phyloP scores from a whole-genome alignment of 164 flowering plant species.

The Litsea cubeba region DNA sequence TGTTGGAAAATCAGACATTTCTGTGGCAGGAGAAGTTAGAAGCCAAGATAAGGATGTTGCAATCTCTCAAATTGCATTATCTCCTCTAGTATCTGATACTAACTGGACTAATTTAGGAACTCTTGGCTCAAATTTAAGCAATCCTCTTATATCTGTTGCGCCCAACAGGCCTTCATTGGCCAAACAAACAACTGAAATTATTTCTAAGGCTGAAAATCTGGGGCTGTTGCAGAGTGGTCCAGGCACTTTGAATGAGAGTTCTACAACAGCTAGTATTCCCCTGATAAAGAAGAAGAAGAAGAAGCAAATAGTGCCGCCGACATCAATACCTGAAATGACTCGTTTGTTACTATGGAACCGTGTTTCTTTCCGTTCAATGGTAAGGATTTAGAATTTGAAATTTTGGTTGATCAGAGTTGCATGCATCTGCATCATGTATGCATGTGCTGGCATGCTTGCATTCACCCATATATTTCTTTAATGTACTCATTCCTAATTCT shows the following conservation, averaged over 20 bases:
- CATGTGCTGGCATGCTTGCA: too few species aligned
- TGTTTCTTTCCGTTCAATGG: conserved; percentile 8
- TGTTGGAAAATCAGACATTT: conserved; percentile 5
- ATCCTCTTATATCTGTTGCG: conserved; percentile 2
- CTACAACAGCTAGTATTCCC: conserved; percentile 2
- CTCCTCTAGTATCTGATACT: conserved; percentile 12
- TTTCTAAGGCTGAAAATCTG: conserved; percentile 1
- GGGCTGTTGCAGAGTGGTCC: conserved; percentile 4
- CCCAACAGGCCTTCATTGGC: conserved; percentile 5
- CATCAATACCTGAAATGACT: background rate
- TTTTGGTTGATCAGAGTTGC: background rate
- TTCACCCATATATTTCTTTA: too few species aligned
- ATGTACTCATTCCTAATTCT: too few species aligned
- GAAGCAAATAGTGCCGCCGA: conserved; percentile 8
- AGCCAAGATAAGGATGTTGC: conserved; percentile 2
- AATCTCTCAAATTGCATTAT: conserved; percentile 12
- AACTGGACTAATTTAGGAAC: conserved; percentile 12
- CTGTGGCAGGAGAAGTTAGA: conserved; percentile 4
- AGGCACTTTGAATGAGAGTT: conserved; percentile 6
- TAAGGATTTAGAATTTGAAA: conserved; percentile 3
- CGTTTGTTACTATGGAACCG: background rate
- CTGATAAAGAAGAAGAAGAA: conserved; percentile 5
- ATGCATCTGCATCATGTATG: too few species aligned
- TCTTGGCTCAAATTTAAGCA: conserved; percentile 7
- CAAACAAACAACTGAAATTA: background rate